These are phyloP conservation scores for Agrocybe chaxingu DNA, from an alignment of 768 basidiomycete genomes.

Conservation along the genomic window DNA sequence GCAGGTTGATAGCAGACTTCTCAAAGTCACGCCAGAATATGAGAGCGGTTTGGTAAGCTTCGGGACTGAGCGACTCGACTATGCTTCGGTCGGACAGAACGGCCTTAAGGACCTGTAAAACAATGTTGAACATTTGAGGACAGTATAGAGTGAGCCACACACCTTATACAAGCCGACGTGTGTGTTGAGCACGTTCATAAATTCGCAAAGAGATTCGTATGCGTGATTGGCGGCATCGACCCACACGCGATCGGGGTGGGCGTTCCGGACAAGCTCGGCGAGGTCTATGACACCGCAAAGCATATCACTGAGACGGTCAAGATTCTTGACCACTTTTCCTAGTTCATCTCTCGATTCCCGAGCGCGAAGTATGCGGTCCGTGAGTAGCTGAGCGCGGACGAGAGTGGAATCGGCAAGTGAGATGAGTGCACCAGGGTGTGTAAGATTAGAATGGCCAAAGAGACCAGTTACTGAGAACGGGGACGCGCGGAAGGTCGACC, in stretches of 20 bases:
- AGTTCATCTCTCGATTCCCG: conserved; percentile 72
- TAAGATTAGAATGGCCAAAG: conserved; percentile 77
- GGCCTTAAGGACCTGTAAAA: conserved; percentile 58
- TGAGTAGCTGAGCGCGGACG: conserved; percentile 75
- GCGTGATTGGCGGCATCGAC: conserved; percentile 79
- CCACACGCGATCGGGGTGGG: conserved; percentile 88
- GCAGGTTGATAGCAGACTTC: conserved; percentile 91
- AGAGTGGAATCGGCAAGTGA: conserved; percentile 78
- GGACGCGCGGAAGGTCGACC: conserved; percentile 30
- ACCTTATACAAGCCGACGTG: conserved; percentile 88
- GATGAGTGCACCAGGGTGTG: conserved; percentile 64
- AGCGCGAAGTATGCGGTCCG: conserved; percentile 77
- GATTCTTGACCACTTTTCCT: conserved; percentile 86
- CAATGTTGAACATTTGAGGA: neutral
- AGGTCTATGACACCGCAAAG: conserved; percentile 96
- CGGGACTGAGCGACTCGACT: conserved; percentile 61
- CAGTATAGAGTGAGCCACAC: conserved; percentile 26
- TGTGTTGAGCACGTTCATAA: conserved; percentile 97
- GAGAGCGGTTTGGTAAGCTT: conserved; percentile 82
- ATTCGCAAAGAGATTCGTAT: conserved; percentile 91
- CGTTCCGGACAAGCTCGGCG: conserved; percentile 89
- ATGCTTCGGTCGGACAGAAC: conserved; percentile 70
- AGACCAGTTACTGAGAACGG: conserved; percentile 67
- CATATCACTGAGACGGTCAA: conserved; percentile 95
- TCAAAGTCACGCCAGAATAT: conserved; percentile 98